Conservation (phyloP, 1,139 yeast species). For the Meyerozyma guilliermondii region DNA sequence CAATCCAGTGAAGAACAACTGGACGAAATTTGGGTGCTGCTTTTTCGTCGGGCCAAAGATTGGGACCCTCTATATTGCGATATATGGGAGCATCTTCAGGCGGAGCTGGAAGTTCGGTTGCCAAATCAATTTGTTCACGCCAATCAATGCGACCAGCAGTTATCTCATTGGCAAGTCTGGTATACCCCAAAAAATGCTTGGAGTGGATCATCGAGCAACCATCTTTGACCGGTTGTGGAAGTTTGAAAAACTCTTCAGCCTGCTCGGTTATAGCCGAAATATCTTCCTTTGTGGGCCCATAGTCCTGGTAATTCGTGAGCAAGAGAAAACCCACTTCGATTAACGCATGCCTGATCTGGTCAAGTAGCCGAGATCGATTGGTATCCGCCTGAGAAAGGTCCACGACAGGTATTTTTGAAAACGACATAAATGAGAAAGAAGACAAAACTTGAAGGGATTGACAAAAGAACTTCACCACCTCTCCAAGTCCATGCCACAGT, state of each 20-base stretch:
- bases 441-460: neutral
- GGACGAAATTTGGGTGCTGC: slow-evolving; percentile 48
- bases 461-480: neutral
- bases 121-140: slow-evolving; percentile 68
- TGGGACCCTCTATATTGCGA: slow-evolving; percentile 61
- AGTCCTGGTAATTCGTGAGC: slow-evolving; percentile 36
- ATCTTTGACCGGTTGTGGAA: slow-evolving; percentile 49
- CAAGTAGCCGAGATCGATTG: slow-evolving; percentile 36
- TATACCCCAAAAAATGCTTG: slow-evolving; percentile 66
- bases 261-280: slow-evolving; percentile 37
- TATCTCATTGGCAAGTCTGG: slow-evolving; percentile 60
- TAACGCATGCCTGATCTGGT: slow-evolving; percentile 46
- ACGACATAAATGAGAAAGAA: slow-evolving; percentile 13
- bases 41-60: slow-evolving; percentile 50
- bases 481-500: too few relatives aligned
- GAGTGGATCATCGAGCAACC: slow-evolving; percentile 56
- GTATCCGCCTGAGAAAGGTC: slow-evolving; percentile 34
- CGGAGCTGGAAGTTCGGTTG: slow-evolving; percentile 53
- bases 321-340: slow-evolving; percentile 61
- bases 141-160: slow-evolving; percentile 58
- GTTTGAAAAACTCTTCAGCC: slow-evolving; percentile 45
- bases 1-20: slow-evolving; percentile 40
- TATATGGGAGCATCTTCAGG: slow-evolving; percentile 44
- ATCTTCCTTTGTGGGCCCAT: slow-evolving; percentile 31
- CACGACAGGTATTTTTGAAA: slow-evolving; percentile 27